Percentiles rank a stretch among this genome's conserved stretches.
Evolutionary conservation across 768 basidiomycete species (phyloP).

Genomic region (Lactarius psammicola): DNA sequence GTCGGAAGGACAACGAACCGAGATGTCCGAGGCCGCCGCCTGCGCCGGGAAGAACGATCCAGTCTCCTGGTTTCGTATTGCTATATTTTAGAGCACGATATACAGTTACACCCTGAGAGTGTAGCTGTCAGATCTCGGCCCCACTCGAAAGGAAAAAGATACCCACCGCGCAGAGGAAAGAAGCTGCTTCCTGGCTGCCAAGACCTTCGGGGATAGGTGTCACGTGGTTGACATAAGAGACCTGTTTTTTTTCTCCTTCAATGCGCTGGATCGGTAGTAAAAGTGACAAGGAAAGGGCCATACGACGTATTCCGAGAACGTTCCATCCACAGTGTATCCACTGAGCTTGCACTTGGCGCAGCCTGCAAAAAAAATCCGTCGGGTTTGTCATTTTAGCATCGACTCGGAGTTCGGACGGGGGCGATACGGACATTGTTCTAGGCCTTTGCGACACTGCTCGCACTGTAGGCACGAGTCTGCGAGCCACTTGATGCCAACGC

Average conservation of each 20-base stretch:
- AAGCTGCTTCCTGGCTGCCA: conserved; percentile 64
- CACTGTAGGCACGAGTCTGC: conserved; percentile 74
- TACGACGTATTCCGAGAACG: conserved; percentile 66
- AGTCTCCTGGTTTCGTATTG: conserved; percentile 63
- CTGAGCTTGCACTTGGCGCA: conserved; percentile 59
- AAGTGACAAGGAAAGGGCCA: background rate
- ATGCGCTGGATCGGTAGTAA: background rate
- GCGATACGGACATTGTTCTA: conserved; percentile 70
- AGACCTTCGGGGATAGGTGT: conserved; percentile 76
- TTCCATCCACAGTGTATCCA: conserved; percentile 77
- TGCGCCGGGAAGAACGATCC: conserved; percentile 74
- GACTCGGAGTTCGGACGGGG: background rate
- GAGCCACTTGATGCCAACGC: conserved; percentile 83
- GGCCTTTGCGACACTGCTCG: conserved; percentile 72
- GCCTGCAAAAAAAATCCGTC: conserved; percentile 41
- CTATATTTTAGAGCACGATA: conserved; percentile 83
- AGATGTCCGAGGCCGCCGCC: conserved; percentile 85
- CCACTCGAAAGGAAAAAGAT: background rate
- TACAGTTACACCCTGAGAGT: conserved; percentile 70
- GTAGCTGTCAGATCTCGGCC: background rate
- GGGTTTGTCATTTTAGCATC: background rate
- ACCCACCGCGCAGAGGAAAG: conserved; percentile 74
- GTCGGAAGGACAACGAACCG: conserved; percentile 38
- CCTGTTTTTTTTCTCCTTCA: conserved; percentile 33
- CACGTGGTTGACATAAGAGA: conserved; percentile 70